Evolutionary conservation across 2,329 filamentous ascomycete species (phyloP).

Genomic region (Ophiocordyceps camponoti-saundersi): DNA sequence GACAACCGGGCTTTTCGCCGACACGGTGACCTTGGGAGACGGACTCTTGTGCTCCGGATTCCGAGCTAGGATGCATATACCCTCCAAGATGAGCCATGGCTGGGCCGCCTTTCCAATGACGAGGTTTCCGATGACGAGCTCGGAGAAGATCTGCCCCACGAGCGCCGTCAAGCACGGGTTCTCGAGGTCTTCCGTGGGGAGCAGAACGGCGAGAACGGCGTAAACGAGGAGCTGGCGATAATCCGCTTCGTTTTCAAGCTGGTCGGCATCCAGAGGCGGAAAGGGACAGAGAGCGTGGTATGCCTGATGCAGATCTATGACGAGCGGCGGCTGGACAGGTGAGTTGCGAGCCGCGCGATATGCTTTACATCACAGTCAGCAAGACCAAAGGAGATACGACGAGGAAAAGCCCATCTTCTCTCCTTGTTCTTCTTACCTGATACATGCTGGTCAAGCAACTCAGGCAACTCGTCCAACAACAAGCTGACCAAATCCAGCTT

Average conservation of each 20-base stretch:
- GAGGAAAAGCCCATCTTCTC: constrained; percentile 33
- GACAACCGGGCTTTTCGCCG: no score
- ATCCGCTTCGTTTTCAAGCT: constrained; percentile 59
- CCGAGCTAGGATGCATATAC: constrained; percentile 30
- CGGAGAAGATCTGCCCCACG: constrained; percentile 74
- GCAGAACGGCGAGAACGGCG: constrained; percentile 61
- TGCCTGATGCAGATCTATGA: constrained; percentile 43
- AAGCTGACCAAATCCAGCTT: constrained; percentile 70
- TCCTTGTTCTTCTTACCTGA: no score
- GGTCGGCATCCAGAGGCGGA: constrained; percentile 49
- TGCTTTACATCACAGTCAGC: constrained; percentile 27
- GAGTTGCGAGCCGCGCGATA: constrained; percentile 46
- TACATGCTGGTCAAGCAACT: constrained; percentile 64
- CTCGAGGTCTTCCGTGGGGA: constrained; percentile 83
- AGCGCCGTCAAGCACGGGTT: constrained; percentile 73
- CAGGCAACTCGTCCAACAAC: constrained; percentile 74
- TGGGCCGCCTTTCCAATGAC: constrained; percentile 67
- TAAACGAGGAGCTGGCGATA: constrained; percentile 85
- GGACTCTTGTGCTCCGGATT: no score
- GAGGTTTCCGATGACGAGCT: constrained; percentile 67
- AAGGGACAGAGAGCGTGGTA: constrained; percentile 78
- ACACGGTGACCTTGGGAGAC: no score
- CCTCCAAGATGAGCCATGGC: constrained; percentile 79
- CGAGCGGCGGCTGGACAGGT: constrained; percentile 25
- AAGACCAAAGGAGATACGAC: no score